A percentile compares a stretch with the other conserved stretches of the same genome.
Conservation (phyloP, 192 early-diverging fungal genomes). For the Dissophora globulifera region DNA sequence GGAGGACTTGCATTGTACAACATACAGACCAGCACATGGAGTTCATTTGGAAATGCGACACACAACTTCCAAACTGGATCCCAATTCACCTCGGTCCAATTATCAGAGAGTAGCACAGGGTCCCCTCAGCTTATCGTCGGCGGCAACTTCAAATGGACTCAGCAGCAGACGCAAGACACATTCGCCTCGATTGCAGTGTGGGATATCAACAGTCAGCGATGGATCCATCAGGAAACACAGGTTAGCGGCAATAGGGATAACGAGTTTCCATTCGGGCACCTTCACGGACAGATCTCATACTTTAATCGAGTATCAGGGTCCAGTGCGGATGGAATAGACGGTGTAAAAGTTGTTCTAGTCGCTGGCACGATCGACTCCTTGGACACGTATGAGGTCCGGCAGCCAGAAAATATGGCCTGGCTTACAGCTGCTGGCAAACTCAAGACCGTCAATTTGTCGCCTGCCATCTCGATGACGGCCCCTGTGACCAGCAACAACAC, state of each 20-base stretch:
- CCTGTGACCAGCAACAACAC: neutral
- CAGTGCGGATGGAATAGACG: neutral
- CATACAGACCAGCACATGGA: conserved; percentile 14
- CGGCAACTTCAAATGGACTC: conserved; percentile 17
- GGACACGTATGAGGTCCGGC: conserved; percentile 24
- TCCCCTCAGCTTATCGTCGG: conserved; percentile 19
- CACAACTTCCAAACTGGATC: conserved; percentile 12
- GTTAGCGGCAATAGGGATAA: neutral
- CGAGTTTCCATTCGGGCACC: conserved; percentile 26
- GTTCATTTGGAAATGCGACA: conserved; percentile 19
- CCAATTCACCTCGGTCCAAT: conserved; percentile 19
- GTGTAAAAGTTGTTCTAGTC: conserved; percentile 10
- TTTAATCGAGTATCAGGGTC: conserved; percentile 28
- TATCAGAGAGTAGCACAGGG: conserved; percentile 13
- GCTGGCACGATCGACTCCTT: conserved; percentile 34
- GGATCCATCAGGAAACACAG: conserved; percentile 7
- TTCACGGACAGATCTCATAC: conserved; percentile 34
- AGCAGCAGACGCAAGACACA: neutral
- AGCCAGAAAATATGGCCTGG: conserved; percentile 38
- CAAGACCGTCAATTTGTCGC: conserved; percentile 25
- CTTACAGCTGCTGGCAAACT: conserved; percentile 18
- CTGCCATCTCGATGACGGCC: neutral
- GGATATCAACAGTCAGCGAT: conserved; percentile 19
- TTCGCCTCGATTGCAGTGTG: conserved; percentile 15
- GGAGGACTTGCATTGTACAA: conserved; percentile 26